Conservation (phyloP, 768 basidiomycete species). For the Amanita fuliginea region DNA sequence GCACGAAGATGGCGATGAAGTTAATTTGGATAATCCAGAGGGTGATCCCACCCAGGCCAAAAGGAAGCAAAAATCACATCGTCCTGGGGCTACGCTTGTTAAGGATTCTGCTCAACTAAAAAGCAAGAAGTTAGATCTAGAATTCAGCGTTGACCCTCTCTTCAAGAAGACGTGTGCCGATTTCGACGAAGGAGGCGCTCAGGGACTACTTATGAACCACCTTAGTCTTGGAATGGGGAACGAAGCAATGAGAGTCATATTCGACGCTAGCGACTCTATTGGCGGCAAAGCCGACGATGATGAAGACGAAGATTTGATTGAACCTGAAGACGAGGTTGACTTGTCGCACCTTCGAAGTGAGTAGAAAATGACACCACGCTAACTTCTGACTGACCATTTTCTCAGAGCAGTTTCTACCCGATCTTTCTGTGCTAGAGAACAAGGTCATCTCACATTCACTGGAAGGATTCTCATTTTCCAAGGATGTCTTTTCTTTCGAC, state of each 20-base stretch:
- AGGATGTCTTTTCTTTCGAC: constrained; percentile 50
- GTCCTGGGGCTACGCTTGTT: constrained; percentile 79
- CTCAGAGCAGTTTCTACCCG: constrained; percentile 63
- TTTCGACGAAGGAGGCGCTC: constrained; percentile 97
- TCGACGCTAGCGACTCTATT: constrained; percentile 90
- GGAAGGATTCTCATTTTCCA: constrained; percentile 72
- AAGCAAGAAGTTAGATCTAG: constrained; percentile 90
- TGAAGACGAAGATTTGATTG: constrained; percentile 65
- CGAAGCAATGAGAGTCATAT: constrained; percentile 83
- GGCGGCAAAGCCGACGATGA: constrained; percentile 43
- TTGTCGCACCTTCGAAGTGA: constrained; percentile 50
- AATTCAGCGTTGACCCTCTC: constrained; percentile 92
- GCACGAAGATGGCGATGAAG: constrained; percentile 49
- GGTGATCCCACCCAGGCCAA: constrained; percentile 49
- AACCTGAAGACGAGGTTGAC: constrained; percentile 61
- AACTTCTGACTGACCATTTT: constrained; percentile 5
- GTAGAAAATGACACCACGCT: constrained; percentile 11
- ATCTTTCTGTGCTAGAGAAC: constrained; percentile 48
- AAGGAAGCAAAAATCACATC: constrained; percentile 49
- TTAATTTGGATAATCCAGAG: constrained; percentile 57
- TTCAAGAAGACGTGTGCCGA: constrained; percentile 98
- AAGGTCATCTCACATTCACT: constrained; percentile 78
- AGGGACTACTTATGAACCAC: constrained; percentile 95
- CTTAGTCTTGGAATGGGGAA: constrained; percentile 65
- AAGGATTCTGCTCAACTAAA: constrained; percentile 73